These are phyloP conservation scores for Phytophthora vignae DNA, from an alignment of 352 stramenopile species.

Conservation along the genomic window DNA sequence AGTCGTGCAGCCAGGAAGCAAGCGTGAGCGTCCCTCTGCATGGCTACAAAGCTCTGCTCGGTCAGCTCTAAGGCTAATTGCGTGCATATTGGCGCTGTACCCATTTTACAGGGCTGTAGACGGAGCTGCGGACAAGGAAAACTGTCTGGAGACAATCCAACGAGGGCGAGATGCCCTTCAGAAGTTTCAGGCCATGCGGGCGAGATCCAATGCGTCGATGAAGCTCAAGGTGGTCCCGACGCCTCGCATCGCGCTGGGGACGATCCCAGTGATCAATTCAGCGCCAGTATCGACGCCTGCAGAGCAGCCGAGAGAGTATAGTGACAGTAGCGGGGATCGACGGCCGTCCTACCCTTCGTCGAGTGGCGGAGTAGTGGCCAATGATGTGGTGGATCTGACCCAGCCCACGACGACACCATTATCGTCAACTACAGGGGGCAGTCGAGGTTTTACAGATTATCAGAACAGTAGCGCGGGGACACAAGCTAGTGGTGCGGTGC, in stretches of 20 bases:
- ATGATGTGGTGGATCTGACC: constrained; percentile 44
- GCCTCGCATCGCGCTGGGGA: constrained; percentile 42
- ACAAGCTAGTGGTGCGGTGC: not conserved
- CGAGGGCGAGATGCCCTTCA: constrained; percentile 49
- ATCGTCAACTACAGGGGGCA: not conserved
- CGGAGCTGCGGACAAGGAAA: constrained; percentile 42
- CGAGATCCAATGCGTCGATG: constrained; percentile 34
- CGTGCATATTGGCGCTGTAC: constrained; percentile 7
- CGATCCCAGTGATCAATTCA: constrained; percentile 33
- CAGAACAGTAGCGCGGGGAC: constrained; percentile 6
- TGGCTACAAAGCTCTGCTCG: constrained; percentile 1
- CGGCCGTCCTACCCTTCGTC: not conserved
- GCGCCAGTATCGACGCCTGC: not conserved
- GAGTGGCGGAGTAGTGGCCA: constrained; percentile 5
- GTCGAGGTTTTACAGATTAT: constrained; percentile 10
- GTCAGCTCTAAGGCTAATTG: not conserved
- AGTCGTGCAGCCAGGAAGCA: constrained; percentile 56
- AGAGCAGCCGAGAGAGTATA: constrained; percentile 7
- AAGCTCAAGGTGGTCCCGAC: constrained; percentile 61
- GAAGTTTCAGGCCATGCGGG: constrained; percentile 46
- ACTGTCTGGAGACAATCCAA: constrained; percentile 56
- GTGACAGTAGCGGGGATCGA: constrained; percentile 1
- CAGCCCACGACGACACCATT: constrained; percentile 4
- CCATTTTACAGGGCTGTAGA: constrained; percentile 12
- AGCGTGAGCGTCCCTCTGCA: constrained; percentile 29